Base-by-base conservation (phyloP, 75 land plant genomes). In the Cryptomeria japonica region DNA sequence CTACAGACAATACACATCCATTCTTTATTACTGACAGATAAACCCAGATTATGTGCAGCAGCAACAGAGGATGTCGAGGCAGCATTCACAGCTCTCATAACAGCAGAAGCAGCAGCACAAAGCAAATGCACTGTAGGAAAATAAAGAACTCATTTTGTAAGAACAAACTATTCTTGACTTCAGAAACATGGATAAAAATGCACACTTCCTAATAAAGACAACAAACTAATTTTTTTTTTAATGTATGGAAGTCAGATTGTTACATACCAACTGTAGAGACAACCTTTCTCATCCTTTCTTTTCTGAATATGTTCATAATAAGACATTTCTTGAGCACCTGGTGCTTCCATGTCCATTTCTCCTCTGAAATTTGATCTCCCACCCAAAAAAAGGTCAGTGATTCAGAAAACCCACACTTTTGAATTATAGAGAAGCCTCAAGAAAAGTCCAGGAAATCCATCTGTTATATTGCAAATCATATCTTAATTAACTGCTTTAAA, bases 231-330 rank as follows among this genome's bases (percentile, higher is more conserved):
- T 2, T 61, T 22, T 61, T 3, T 58, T 58, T 58, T 56, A 2
- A 15, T 55, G 32, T 3, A 72, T 3, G 31, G 4, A 75, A 34
- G 15, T 34, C 9, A 75, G 16, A 75, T 75, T 31, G 13, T 31
- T 34, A 85, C 84, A 38, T 13, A 91, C 92, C 88, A 89, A 25
- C 90, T 90, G 84, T 89, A 91, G 39, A 91, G 70, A 78, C 84
- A 88, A 34, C 93, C 93, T 80, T 87, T 90, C 83, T 92, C 93
- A 31, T 92, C 93, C 32, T 55, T 84, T 41, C 93, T 78, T 41
- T 86, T 88, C 56, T 86, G 61, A 68, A 92, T 84, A 84, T 92
- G 89, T 53, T 89, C 93, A 11, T 5, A 32, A 64, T 89, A 89
- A 51, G 89, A 88, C 86, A 92, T 88, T 49, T 89, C 58, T 42